Conservation (phyloP, 1,139 yeast genomes). For the Protomyces pachydermus region DNA sequence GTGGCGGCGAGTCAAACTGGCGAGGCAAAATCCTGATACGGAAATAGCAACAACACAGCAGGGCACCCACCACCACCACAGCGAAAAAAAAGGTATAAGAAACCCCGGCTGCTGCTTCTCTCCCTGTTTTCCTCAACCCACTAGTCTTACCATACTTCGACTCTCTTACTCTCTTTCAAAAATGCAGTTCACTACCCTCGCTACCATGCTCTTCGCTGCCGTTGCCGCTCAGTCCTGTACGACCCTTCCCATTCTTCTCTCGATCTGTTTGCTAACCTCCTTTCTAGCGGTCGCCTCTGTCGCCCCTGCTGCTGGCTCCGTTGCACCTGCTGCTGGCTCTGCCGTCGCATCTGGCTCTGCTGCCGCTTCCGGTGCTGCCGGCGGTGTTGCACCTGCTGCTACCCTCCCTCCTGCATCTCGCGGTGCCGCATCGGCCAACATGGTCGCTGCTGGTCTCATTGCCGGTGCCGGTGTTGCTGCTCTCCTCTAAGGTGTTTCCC, state of each 20-base stretch:
- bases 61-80: background rate
- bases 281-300: background rate
- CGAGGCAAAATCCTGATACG: background rate
- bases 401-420: background rate
- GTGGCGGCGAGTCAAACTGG: background rate
- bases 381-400: background rate
- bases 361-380: background rate
- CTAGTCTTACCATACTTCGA: background rate
- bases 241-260: background rate
- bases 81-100: constrained; percentile 2
- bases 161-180: background rate
- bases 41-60: constrained; percentile 6
- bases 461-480: constrained; percentile 4
- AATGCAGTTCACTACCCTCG: background rate
- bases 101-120: background rate
- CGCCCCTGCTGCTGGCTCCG: background rate
- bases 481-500: background rate
- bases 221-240: background rate
- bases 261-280: background rate
- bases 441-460: constrained; percentile 2
- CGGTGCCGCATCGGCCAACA: constrained; percentile 3
- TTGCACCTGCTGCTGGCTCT: background rate
- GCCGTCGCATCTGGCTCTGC: background rate
- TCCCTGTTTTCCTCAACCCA: background rate
- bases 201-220: background rate